phyloP scores from a whole-genome alignment of 805 yeast genomes.

The Yarrowia divulgata region DNA sequence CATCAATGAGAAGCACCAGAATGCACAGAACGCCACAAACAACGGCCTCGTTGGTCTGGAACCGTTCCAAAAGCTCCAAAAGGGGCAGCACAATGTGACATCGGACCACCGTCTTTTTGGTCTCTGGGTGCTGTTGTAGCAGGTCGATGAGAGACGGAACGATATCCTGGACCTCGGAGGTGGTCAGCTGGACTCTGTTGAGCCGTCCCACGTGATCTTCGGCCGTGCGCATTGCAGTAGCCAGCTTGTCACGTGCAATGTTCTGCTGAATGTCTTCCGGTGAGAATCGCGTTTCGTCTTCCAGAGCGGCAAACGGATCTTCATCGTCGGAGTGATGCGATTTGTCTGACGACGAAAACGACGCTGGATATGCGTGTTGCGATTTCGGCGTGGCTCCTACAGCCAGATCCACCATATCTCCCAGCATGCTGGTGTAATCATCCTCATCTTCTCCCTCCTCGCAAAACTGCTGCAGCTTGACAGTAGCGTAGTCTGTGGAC shows the following conservation, averaged over 20 bases:
- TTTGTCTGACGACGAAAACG: slow-evolving; percentile 24
- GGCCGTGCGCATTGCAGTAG: slow-evolving; percentile 29
- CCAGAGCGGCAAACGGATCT: slow-evolving; percentile 41
- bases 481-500: slow-evolving; percentile 13
- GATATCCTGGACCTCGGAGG: slow-evolving; percentile 23
- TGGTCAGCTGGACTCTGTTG: slow-evolving; percentile 14
- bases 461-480: slow-evolving; percentile 21
- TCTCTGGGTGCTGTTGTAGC: slow-evolving; percentile 40
- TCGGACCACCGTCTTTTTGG: slow-evolving; percentile 41
- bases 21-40: slow-evolving; percentile 24
- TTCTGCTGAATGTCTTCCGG: slow-evolving; percentile 42
- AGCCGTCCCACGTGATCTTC: slow-evolving; percentile 23
- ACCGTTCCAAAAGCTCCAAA: slow-evolving; percentile 43
- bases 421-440: slow-evolving; percentile 44
- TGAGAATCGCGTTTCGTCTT: slow-evolving; percentile 42
- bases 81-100: slow-evolving; percentile 45
- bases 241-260: slow-evolving; percentile 41
- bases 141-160: slow-evolving; percentile 2
- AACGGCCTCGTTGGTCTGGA: slow-evolving; percentile 30
- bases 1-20: slow-evolving; percentile 23
- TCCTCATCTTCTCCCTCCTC: slow-evolving; percentile 43
- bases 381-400: slow-evolving; percentile 38
- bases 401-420: slow-evolving; percentile 20
- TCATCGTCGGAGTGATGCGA: slow-evolving; percentile 39
- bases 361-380: slow-evolving; percentile 21